Evolutionary conservation across 805 yeast species (phyloP).

Genomic region (Monosporozyma servazzii): DNA sequence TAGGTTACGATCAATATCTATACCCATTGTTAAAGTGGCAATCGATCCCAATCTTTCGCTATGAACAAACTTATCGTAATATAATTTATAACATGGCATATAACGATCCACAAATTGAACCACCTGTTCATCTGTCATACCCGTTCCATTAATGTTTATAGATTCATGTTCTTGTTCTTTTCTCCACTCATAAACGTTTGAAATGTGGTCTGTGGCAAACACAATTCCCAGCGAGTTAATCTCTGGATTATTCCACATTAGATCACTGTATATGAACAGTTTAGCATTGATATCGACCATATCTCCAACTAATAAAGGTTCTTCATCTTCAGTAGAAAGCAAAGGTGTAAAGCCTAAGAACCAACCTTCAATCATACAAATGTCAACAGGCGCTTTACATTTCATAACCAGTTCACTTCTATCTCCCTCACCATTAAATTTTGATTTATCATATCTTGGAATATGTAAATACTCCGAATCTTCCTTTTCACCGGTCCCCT

Average conservation of each 20-base stretch:
- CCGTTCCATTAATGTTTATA: conserved; percentile 41
- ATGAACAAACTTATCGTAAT: conserved; percentile 38
- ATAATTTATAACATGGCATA: conserved; percentile 76
- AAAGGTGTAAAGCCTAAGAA: conserved; percentile 64
- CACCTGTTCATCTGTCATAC: conserved; percentile 76
- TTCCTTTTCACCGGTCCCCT: conserved; percentile 22
- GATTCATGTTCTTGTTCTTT: conserved; percentile 41
- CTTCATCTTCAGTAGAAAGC: conserved; percentile 15
- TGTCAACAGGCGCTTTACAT: conserved; percentile 39
- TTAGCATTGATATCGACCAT: conserved; percentile 41
- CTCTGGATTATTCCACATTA: conserved; percentile 42
- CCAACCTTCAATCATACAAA: conserved; percentile 90
- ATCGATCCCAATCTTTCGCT: conserved; percentile 25
- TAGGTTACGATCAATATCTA: conserved; percentile 22
- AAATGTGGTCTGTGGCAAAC: conserved; percentile 49
- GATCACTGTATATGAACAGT: conserved; percentile 39
- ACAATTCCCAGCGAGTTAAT: conserved; percentile 50
- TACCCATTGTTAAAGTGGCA: conserved; percentile 26
- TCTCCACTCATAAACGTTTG: conserved; percentile 72
- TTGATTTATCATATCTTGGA: conserved; percentile 76
- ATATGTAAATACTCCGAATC: conserved; percentile 27
- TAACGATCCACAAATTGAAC: conserved; percentile 65
- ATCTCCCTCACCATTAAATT: conserved; percentile 70
- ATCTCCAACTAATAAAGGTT: conserved; percentile 17
- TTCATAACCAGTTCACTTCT: conserved; percentile 33